Percentiles rank a stretch among this genome's conserved stretches.
phyloP scores from a whole-genome alignment of 768 basidiomycete genomes.

The Cystofilobasidium ferigula region DNA sequence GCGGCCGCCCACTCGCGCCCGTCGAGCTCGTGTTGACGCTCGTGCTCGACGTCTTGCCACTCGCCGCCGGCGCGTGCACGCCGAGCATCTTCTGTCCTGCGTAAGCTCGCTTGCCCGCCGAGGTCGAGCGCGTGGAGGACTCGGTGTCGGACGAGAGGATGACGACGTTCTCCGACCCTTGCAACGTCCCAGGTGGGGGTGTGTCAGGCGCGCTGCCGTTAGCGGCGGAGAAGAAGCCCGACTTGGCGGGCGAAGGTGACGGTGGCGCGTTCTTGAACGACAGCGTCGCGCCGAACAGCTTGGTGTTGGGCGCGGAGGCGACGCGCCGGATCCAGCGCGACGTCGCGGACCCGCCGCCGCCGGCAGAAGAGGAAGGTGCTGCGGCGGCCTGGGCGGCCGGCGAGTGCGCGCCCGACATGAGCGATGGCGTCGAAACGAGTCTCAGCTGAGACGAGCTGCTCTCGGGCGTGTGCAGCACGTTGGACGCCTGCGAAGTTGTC shows the following conservation, averaged over 20 bases:
- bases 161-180: not conserved
- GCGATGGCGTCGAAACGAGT: conserved; percentile 31
- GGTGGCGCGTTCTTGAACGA: conserved; percentile 37
- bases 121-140: not conserved
- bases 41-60: conserved; percentile 20
- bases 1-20: conserved; percentile 43
- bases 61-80: conserved; percentile 1
- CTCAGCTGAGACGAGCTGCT: conserved; percentile 27
- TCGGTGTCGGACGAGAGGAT: not conserved
- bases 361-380: too few species aligned
- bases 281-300: conserved; percentile 51
- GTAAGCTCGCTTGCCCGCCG: not conserved
- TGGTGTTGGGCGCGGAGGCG: conserved; percentile 92
- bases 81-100: not conserved
- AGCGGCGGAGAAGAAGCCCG: conserved; percentile 35
- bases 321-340: conserved; percentile 88
- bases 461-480: conserved; percentile 22
- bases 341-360: conserved; percentile 43
- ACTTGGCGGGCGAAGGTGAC: conserved; percentile 47
- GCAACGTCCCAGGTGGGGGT: not conserved
- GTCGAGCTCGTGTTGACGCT: conserved; percentile 23
- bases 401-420: conserved; percentile 17
- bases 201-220: not conserved
- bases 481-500: conserved; percentile 4
- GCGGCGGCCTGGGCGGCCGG: conserved; percentile 15